Conservation (phyloP, 1,284 basidiomycete genomes). For the Ceratobasidium sp. region DNA sequence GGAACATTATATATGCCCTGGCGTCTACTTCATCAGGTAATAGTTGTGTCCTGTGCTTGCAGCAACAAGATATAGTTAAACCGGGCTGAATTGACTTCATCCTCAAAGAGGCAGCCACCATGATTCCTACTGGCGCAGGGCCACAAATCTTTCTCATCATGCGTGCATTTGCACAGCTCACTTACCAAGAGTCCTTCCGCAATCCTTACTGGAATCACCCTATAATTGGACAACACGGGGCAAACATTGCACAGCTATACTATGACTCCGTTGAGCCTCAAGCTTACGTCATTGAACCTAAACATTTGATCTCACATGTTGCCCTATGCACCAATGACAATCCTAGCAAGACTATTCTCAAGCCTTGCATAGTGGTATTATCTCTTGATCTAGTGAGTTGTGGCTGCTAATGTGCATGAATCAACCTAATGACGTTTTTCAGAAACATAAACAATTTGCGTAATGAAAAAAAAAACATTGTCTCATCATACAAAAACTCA, state of each 20-base stretch:
- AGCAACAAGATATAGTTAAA: too few relatives aligned
- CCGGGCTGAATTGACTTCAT: background rate
- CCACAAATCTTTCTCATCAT: background rate
- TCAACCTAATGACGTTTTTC: background rate
- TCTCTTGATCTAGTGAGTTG: background rate
- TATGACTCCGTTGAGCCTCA: background rate
- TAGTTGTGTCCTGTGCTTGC: background rate
- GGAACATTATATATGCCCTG: background rate
- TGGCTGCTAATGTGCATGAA: background rate
- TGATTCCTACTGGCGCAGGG: background rate
- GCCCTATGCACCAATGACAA: background rate
- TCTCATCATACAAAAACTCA: too few relatives aligned
- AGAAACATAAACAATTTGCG: conserved; percentile 12
- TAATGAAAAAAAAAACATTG: too few relatives aligned
- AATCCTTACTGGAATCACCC: conserved; percentile 10
- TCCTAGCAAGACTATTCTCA: background rate
- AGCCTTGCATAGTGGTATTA: background rate
- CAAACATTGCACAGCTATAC: background rate
- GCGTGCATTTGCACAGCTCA: background rate
- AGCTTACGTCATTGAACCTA: background rate
- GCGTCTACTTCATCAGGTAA: background rate
- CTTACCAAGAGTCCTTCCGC: background rate
- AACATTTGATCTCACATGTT: background rate
- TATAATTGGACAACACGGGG: background rate
- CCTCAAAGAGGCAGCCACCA: background rate